Conservation (phyloP, 2,329 filamentous ascomycete genomes). For the Aspergillus ibericus region DNA sequence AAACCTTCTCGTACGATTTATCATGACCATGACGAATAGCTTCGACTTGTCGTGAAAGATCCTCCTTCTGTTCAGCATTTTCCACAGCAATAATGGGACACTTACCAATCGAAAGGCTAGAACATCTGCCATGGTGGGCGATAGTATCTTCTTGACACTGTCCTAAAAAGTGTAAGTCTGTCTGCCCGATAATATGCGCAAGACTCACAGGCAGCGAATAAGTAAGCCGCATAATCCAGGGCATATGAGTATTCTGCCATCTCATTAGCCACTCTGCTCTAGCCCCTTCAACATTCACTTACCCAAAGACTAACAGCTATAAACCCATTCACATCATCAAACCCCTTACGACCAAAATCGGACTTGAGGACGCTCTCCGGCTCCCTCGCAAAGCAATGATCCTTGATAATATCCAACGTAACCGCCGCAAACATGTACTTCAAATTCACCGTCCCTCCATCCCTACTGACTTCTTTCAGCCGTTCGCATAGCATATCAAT, state of each 20-base stretch:
- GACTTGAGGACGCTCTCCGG: not conserved
- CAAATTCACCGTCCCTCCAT: conserved; percentile 1
- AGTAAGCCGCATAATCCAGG: conserved; percentile 2
- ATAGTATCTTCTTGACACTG: not conserved
- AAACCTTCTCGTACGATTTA: not conserved
- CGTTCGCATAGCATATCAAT: not conserved
- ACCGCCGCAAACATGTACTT: conserved; percentile 8
- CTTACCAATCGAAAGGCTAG: conserved; percentile 5
- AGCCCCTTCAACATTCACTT: not conserved
- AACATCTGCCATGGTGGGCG: conserved; percentile 7
- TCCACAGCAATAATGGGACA: not conserved
- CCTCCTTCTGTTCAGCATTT: not conserved
- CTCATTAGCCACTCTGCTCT: not conserved
- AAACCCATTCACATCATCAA: conserved; percentile 9
- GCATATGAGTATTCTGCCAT: conserved; percentile 5
- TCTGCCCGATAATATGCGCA: not conserved
- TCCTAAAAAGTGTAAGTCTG: not conserved
- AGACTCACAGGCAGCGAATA: not conserved
- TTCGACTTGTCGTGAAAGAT: conserved; percentile 5
- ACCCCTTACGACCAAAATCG: conserved; percentile 9
- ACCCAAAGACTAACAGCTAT: conserved; percentile 5
- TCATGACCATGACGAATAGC: conserved; percentile 1
- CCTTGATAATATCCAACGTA: conserved; percentile 11
- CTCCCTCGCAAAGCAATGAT: conserved; percentile 5
- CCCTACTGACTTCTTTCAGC: not conserved